These are phyloP conservation scores for Lipomyces chichibuensis DNA, from an alignment of 805 yeast genomes.

Conservation along the genomic window DNA sequence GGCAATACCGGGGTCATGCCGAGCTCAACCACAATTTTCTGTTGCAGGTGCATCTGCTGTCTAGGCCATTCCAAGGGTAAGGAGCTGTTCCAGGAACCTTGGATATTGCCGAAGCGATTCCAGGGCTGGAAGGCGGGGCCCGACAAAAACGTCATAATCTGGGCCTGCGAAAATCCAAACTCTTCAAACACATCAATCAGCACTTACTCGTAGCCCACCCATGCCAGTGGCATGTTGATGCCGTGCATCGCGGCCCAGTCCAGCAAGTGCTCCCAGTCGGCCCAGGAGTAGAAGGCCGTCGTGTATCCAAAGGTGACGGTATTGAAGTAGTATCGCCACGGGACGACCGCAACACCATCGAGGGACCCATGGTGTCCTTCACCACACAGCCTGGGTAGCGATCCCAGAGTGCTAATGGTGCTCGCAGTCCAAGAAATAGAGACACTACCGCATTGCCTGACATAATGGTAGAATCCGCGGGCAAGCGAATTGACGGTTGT, in stretches of 20 bases:
- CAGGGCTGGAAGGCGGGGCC: neutral
- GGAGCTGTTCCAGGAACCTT: neutral
- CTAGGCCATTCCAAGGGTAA: neutral
- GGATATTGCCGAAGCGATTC: constrained; percentile 2
- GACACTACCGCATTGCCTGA: neutral
- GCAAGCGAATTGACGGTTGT: neutral
- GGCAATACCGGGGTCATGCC: neutral
- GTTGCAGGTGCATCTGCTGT: neutral
- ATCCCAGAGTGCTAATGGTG: neutral
- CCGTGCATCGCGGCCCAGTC: constrained; percentile 3
- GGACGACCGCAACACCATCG: neutral
- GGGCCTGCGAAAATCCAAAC: neutral
- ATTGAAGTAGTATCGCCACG: neutral
- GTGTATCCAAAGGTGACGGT: constrained; percentile 1
- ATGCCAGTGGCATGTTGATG: neutral
- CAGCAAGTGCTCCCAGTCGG: constrained; percentile 2
- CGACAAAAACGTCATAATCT: neutral
- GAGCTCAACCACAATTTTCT: constrained; percentile 1
- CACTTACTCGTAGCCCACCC: neutral
- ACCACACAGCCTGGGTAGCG: neutral
- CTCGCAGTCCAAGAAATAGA: neutral
- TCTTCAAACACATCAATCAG: neutral
- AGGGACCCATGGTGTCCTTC: neutral
- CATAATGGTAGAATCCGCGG: neutral
- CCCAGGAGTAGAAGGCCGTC: neutral